These are phyloP conservation scores for Solanum infundibuliforme DNA, from an alignment of 257 asterid species.

Conservation along the genomic window DNA sequence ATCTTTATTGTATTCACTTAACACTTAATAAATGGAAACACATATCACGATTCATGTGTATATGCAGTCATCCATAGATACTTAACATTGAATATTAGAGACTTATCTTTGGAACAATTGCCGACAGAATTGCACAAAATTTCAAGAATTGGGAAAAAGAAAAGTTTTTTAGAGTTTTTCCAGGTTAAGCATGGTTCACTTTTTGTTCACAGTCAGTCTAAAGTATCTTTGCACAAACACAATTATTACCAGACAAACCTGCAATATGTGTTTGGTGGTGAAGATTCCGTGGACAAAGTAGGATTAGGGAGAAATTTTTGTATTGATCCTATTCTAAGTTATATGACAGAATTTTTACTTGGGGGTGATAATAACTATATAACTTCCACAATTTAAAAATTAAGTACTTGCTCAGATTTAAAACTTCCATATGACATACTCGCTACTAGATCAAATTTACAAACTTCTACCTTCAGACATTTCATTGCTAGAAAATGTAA, in stretches of 20 bases:
- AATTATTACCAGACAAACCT: neutral
- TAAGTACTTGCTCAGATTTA: neutral
- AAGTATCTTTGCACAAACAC: neutral
- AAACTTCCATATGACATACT: neutral
- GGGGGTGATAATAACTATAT: neutral
- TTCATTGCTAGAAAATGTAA: neutral
- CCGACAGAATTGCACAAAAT: neutral
- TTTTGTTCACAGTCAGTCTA: neutral
- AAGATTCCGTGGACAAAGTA: neutral
- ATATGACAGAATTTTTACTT: neutral
- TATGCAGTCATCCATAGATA: neutral
- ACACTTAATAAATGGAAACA: neutral
- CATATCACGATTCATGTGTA: neutral
- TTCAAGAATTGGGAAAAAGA: neutral
- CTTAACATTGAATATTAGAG: neutral
- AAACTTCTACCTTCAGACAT: neutral
- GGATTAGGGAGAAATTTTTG: neutral
- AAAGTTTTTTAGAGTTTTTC: neutral
- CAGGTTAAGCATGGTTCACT: neutral
- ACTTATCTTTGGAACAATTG: neutral
- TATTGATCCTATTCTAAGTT: neutral
- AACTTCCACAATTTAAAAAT: neutral
- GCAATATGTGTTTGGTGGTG: neutral
- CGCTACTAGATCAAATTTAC: neutral
- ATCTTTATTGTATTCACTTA: neutral